phyloP scores from a whole-genome alignment of 768 basidiomycete species.

The Rhodocollybia butyracea region DNA sequence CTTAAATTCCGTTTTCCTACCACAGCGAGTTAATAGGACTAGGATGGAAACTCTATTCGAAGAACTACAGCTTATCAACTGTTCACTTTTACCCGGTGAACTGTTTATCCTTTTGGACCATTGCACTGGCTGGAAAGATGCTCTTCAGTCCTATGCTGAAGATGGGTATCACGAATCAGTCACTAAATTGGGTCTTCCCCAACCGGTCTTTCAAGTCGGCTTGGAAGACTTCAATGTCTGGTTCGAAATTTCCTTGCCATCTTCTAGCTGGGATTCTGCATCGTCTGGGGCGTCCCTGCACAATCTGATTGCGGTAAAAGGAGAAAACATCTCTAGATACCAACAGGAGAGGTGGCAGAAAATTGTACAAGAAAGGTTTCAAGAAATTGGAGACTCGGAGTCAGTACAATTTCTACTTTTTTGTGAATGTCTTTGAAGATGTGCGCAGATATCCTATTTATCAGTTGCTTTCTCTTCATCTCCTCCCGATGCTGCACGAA shows the following conservation, averaged over 20 bases:
- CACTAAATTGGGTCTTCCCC: slow-evolving; percentile 4
- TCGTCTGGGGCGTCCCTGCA: slow-evolving; percentile 7
- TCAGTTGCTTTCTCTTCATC: slow-evolving; percentile 53
- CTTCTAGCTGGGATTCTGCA: too few species aligned
- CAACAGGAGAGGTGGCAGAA: slow-evolving; percentile 50
- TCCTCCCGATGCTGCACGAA: slow-evolving; percentile 54
- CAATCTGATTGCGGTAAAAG: slow-evolving; percentile 38
- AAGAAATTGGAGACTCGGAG: slow-evolving; percentile 33
- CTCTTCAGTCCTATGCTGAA: slow-evolving; percentile 11
- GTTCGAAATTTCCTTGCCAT: slow-evolving; percentile 29
- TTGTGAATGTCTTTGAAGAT: neutral
- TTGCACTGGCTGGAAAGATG: slow-evolving; percentile 22
- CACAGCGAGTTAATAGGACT: too few species aligned
- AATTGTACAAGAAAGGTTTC: slow-evolving; percentile 32
- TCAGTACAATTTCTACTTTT: slow-evolving; percentile 11
- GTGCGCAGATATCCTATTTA: slow-evolving; percentile 55
- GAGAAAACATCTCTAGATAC: slow-evolving; percentile 39
- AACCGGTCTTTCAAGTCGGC: neutral
- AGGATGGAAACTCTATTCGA: slow-evolving; percentile 21
- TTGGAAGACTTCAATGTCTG: slow-evolving; percentile 11
- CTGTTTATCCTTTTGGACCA: slow-evolving; percentile 41
- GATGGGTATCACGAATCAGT: slow-evolving; percentile 5
- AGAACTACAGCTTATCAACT: slow-evolving; percentile 59
- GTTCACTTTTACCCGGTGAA: slow-evolving; percentile 65
- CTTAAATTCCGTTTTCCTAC: too few species aligned